A percentile compares a stretch with the other conserved stretches of the same genome.
Evolutionary conservation across 2,329 filamentous ascomycete species (phyloP).

Genomic region (Zymoseptoria pseudotritici): DNA sequence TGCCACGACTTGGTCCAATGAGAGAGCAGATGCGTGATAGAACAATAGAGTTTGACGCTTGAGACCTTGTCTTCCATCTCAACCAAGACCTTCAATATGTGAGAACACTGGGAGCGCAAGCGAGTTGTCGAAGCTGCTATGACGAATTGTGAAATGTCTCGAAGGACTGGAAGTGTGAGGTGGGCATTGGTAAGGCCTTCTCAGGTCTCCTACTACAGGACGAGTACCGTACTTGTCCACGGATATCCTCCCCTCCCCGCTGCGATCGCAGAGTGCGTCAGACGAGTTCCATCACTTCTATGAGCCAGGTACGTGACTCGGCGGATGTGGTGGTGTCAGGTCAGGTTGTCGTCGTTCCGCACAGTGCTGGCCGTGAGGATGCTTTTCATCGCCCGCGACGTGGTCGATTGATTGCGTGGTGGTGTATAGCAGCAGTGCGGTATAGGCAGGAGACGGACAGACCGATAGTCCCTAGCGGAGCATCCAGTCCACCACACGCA

Average conservation of each 20-base stretch:
- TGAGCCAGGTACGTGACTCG: neutral
- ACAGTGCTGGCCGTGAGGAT: neutral
- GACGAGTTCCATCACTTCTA: neutral
- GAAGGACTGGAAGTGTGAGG: no score
- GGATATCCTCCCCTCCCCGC: neutral
- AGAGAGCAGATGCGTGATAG: neutral
- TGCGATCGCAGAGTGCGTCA: neutral
- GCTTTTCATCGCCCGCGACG: neutral
- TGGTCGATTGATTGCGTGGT: neutral
- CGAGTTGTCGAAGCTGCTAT: neutral
- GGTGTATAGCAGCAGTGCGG: neutral
- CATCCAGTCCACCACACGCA: no score
- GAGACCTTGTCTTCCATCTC: neutral
- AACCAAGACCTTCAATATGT: neutral
- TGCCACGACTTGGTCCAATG: neutral
- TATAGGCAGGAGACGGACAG: neutral
- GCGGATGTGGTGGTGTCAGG: neutral
- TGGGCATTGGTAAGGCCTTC: no score
- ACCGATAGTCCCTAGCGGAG: neutral
- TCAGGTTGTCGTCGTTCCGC: no score
- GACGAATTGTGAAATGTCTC: neutral
- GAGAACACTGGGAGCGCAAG: neutral
- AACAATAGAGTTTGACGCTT: constrained; percentile 1
- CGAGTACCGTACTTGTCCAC: no score
- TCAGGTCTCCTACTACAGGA: no score